These are phyloP conservation scores for Alternaria ethzedia DNA, from an alignment of 2,329 filamentous ascomycete genomes.

Conservation along the genomic window DNA sequence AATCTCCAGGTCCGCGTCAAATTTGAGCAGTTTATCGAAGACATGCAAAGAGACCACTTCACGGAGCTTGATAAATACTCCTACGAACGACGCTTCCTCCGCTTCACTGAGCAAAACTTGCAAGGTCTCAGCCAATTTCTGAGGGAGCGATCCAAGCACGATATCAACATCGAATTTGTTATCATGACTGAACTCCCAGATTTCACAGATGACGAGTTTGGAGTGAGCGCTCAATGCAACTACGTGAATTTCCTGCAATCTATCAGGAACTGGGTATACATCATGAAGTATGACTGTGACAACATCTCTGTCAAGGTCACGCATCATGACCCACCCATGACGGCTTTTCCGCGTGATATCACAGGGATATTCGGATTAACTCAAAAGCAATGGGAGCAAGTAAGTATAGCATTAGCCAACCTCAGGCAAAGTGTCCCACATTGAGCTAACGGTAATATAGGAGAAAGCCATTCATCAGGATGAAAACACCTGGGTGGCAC, in stretches of 20 bases:
- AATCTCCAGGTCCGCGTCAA: slow-evolving; percentile 35
- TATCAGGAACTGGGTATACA: slow-evolving; percentile 24
- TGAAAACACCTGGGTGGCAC: not conserved
- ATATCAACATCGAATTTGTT: slow-evolving; percentile 25
- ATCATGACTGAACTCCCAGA: slow-evolving; percentile 21
- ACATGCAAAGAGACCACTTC: not conserved
- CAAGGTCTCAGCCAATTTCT: not conserved
- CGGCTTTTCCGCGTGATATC: slow-evolving; percentile 24
- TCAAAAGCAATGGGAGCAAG: slow-evolving; percentile 28
- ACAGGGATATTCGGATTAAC: slow-evolving; percentile 21
- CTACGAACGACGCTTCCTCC: slow-evolving; percentile 16
- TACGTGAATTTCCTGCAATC: slow-evolving; percentile 25
- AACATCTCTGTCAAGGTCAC: slow-evolving; percentile 19
- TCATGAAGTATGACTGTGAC: slow-evolving; percentile 20
- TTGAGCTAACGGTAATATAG: not conserved
- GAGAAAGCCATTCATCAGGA: slow-evolving; percentile 2
- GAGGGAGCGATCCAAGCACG: not conserved
- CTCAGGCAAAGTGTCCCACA: not conserved
- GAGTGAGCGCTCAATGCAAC: not conserved
- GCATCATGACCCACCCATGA: slow-evolving; percentile 22
- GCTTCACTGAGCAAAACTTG: not conserved
- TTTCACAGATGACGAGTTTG: not conserved
- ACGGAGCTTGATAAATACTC: slow-evolving; percentile 1
- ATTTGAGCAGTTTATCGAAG: slow-evolving; percentile 20
- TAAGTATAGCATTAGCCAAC: slow-evolving; percentile 1